A percentile compares a stretch with the other conserved stretches of the same genome.
phyloP scores from a whole-genome alignment of 192 early-diverging fungal species.

The Kappamyces sp. region DNA sequence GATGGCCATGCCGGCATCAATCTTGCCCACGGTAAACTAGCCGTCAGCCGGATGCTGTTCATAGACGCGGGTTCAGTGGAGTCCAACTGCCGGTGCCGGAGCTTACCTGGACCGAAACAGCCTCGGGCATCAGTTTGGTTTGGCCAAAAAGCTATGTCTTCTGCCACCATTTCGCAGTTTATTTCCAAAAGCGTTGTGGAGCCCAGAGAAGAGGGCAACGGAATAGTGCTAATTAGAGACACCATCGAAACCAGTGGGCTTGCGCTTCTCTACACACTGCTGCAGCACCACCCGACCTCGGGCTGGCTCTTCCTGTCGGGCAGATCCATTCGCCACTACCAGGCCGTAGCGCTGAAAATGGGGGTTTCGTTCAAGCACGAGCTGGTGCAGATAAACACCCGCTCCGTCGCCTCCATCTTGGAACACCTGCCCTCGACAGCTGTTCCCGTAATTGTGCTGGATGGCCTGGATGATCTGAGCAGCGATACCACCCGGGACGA shows the following conservation, averaged over 20 bases:
- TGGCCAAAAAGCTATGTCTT: background rate
- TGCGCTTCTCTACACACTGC: background rate
- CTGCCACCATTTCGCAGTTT: too few species aligned
- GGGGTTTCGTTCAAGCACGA: constrained; percentile 1
- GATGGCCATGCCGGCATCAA: constrained; percentile 81
- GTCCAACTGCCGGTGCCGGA: background rate
- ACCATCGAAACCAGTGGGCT: constrained; percentile 2
- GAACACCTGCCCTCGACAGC: background rate
- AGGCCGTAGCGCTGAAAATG: background rate
- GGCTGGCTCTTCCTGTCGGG: background rate
- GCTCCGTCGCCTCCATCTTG: background rate
- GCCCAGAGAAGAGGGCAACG: background rate
- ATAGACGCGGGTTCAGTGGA: background rate
- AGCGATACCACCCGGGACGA: too few species aligned
- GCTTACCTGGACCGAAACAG: constrained; percentile 24
- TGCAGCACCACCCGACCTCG: background rate
- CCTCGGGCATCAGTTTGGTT: constrained; percentile 18
- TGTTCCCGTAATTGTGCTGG: background rate
- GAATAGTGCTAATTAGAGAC: constrained; percentile 3
- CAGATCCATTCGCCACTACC: constrained; percentile 1
- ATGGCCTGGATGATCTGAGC: background rate
- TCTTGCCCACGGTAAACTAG: constrained; percentile 87
- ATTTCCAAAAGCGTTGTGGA: too few species aligned
- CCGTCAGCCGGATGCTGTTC: constrained; percentile 12
- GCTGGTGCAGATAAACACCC: background rate